Conservation (phyloP, 371 early-diverging fungal genomes). For the Mortierella sp. region DNA sequence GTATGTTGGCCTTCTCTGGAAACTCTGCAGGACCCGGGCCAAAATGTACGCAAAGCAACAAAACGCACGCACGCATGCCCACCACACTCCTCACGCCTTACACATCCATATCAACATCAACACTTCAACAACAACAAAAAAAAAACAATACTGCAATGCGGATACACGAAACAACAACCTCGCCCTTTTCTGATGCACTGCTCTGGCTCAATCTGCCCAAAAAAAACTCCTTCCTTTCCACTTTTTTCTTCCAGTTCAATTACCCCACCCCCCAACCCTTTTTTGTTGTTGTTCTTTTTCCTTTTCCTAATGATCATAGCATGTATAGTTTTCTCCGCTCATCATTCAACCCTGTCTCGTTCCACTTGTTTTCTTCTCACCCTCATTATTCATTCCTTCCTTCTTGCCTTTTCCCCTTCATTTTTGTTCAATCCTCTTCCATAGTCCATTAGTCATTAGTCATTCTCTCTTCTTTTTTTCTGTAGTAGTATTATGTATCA, state of each 20-base stretch:
- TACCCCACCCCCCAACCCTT: neutral
- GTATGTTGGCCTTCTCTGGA: neutral
- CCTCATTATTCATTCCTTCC: neutral
- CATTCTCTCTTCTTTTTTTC: too few relatives aligned
- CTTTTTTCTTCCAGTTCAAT: neutral
- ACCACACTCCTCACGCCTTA: too few relatives aligned
- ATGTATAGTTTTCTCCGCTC: neutral
- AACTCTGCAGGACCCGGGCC: neutral
- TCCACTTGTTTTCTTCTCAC: neutral
- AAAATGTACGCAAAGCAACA: neutral
- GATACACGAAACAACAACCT: neutral
- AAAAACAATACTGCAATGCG: conserved; percentile 13
- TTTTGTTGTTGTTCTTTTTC: neutral
- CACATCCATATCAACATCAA: neutral
- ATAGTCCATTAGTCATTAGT: conserved; percentile 11
- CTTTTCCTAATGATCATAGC: neutral
- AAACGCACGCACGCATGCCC: neutral
- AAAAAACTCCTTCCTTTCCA: neutral
- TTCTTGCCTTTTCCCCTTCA: neutral
- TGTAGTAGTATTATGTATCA: conserved; percentile 2
- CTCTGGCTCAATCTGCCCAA: neutral
- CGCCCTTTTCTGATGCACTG: conserved; percentile 1
- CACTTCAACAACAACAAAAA: neutral
- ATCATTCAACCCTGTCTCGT: neutral
- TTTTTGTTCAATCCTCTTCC: neutral